These are phyloP conservation scores for Lentinula novae-zelandiae DNA, from an alignment of 1,284 basidiomycete species.

Conservation along the genomic window DNA sequence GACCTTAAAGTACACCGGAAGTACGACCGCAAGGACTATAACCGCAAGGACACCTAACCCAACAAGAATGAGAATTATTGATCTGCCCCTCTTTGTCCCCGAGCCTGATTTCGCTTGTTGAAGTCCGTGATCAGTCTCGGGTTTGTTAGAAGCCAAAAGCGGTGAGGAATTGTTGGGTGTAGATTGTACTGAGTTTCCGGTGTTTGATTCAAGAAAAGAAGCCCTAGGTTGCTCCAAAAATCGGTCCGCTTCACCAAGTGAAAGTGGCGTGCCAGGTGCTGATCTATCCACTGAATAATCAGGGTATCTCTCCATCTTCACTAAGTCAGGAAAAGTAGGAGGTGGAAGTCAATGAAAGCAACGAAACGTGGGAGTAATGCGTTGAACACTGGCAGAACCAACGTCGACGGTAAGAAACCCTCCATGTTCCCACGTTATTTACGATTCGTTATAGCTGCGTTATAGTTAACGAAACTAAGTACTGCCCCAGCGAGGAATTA, in stretches of 20 bases:
- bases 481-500: no score
- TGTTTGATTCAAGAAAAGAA: conserved; percentile 4
- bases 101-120: background rate
- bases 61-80: conserved; percentile 38
- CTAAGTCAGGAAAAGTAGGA: background rate
- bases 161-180: conserved; percentile 8
- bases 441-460: no score
- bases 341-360: background rate
- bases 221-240: conserved; percentile 11
- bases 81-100: conserved; percentile 20
- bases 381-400: background rate
- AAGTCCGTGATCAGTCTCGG: background rate
- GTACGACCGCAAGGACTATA: conserved; percentile 33
- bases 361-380: background rate
- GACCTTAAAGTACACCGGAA: conserved; percentile 40
- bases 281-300: background rate
- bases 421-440: no score
- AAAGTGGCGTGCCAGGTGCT: background rate
- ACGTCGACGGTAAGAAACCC: background rate
- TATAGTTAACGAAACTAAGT: no score
- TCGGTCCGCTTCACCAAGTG: conserved; percentile 1
- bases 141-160: background rate
- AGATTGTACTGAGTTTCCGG: background rate
- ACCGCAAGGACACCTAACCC: conserved; percentile 23
- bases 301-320: background rate